Conservation (phyloP, 768 basidiomycete species). For the Epithele typhae region DNA sequence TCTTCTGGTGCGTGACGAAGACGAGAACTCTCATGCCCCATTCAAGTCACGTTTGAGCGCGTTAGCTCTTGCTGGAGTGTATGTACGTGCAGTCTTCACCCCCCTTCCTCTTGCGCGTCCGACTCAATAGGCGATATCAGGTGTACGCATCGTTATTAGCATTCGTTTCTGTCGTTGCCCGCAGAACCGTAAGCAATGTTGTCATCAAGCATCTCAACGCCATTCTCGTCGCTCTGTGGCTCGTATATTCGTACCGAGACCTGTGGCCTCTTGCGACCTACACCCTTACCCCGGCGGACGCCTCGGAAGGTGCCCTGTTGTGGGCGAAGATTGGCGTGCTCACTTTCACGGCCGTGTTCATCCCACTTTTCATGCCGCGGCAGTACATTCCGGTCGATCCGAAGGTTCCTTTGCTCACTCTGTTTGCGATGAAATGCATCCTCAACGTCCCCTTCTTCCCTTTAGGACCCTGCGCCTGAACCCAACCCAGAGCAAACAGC, state of each 20-base stretch:
- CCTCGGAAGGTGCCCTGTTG: conserved; percentile 40
- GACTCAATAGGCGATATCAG: conserved; percentile 14
- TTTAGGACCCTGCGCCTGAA: conserved; percentile 21
- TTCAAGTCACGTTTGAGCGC: conserved; percentile 4
- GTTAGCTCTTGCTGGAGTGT: conserved; percentile 9
- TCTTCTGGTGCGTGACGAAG: conserved; percentile 29
- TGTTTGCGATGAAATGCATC: not conserved
- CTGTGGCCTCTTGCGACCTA: conserved; percentile 57
- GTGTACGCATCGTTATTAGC: conserved; percentile 21
- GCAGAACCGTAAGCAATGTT: conserved; percentile 5
- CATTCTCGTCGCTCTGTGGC: conserved; percentile 43
- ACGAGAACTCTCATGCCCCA: not conserved
- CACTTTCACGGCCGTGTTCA: conserved; percentile 36
- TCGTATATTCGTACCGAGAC: conserved; percentile 51
- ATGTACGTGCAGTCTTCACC: conserved; percentile 14
- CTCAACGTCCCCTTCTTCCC: not conserved
- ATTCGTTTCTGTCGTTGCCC: conserved; percentile 15
- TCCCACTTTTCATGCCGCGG: conserved; percentile 55
- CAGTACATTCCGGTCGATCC: conserved; percentile 57
- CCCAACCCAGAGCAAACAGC: conserved; percentile 30
- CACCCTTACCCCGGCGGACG: conserved; percentile 44
- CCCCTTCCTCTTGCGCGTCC: conserved; percentile 16
- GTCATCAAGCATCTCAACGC: conserved; percentile 42
- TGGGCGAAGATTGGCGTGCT: conserved; percentile 53
- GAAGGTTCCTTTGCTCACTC: conserved; percentile 27